Base-by-base conservation (phyloP, 2,329 filamentous ascomycete species). In the Neobulgaria alba region DNA sequence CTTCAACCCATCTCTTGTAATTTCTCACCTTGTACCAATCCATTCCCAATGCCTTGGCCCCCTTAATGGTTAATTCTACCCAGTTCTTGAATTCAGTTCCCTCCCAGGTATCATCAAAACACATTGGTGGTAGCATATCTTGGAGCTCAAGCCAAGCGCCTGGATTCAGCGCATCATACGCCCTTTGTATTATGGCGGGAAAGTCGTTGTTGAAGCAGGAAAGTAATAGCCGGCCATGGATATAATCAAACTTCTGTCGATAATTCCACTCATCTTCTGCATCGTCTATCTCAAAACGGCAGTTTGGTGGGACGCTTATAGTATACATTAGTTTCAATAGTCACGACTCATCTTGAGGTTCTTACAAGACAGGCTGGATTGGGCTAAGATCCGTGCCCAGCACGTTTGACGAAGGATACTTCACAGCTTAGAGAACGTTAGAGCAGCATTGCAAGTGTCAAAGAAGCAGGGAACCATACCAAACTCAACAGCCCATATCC, bases 251-350 rank as follows among this genome's bases (percentile, higher is more conserved):
- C 19, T 33, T 38, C 39, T 66, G 62, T 39, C 64, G 49, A 0
- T 61, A 56, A 8, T 66, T 61, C 63, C 63, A 67, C 18, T 58
- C 60, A 70, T 54, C 50, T 35, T 51, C 48, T n/a, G 42, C 38
- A 36, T 54, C 51, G 38, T 48, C 43, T 30, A 88, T 71, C 46
- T 77, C 77, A 48, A 88, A 88, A 46, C 75, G 73, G 17, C 86
- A 79, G 49, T 88, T 88, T 14, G 73, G 71, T 0, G 83, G 82
- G 1, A 85, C 76, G 39, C 73, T 49, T 66, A 9, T n/a, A 35
- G 32, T 10, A 12, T 5, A 3, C 3, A n/a, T 35, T 3, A 5
- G n/a, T 16, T 19, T 19, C 3, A 19, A 12, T 20, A n/a, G 10
- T n/a, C n/a, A n/a, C 33, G 4, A 19, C 3, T 12, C 10, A 10